Conservation (phyloP, 2,329 filamentous ascomycete genomes). For the Trichoderma atroviride region DNA sequence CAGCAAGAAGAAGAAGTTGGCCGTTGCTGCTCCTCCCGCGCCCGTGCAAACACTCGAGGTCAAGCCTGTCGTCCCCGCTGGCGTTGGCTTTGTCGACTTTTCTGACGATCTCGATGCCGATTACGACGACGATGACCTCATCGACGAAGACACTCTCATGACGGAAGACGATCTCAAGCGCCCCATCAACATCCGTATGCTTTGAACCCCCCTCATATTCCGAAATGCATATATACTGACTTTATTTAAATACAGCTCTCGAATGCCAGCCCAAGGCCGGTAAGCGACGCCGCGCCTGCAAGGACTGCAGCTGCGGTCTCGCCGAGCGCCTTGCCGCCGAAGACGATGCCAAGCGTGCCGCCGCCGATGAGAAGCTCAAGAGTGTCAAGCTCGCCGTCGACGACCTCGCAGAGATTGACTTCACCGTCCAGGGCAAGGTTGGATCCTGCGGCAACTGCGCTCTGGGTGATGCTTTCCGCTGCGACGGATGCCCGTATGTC, state of each 20-base stretch:
- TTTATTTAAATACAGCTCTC: conserved; percentile 54
- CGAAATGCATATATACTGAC: neutral
- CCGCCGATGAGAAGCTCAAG: conserved; percentile 66
- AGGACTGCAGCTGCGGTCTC: conserved; percentile 95
- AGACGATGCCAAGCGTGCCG: conserved; percentile 71
- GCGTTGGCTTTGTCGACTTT: conserved; percentile 68
- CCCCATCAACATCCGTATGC: conserved; percentile 79
- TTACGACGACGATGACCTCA: conserved; percentile 76
- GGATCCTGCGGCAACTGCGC: conserved; percentile 94
- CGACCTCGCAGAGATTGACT: conserved; percentile 86
- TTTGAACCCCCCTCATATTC: neutral
- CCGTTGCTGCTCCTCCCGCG: conserved; percentile 32
- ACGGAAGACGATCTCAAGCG: conserved; percentile 81
- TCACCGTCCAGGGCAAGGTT: conserved; percentile 95
- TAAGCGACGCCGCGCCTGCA: conserved; percentile 90
- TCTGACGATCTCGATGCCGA: conserved; percentile 57
- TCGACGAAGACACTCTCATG: conserved; percentile 87
- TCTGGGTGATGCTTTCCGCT: conserved; percentile 85
- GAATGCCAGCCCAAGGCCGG: conserved; percentile 86
- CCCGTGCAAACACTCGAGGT: conserved; percentile 44
- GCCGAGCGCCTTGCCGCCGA: conserved; percentile 84
- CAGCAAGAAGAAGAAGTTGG: conserved; percentile 42
- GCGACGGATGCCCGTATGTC: conserved; percentile 76
- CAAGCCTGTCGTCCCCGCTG: conserved; percentile 49
- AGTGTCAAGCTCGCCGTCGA: conserved; percentile 71